phyloP scores from a whole-genome alignment of 441 rosid genomes.

The Croton setiger region DNA sequence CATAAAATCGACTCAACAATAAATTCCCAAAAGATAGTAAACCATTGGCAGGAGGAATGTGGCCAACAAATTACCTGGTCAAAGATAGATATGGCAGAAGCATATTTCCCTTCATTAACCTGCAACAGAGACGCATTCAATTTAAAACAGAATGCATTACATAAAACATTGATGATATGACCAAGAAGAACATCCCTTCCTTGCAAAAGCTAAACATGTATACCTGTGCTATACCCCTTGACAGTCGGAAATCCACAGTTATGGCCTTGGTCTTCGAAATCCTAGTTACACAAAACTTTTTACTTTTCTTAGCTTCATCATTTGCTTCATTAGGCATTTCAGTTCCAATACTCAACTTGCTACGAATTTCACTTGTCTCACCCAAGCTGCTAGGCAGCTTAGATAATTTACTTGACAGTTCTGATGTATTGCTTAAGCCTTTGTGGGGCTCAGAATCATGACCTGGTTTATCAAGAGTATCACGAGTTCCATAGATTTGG shows the following conservation, averaged over 20 bases:
- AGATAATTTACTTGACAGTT: conserved; percentile 38
- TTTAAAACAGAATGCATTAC: conserved; percentile 24
- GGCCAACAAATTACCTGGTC: conserved; percentile 71
- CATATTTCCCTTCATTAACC: conserved; percentile 98
- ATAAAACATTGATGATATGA: conserved; percentile 9
- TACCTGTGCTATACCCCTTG: conserved; percentile 99
- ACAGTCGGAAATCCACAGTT: conserved; percentile 88
- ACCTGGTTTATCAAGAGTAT: conserved; percentile 28
- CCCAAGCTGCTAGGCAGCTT: conserved; percentile 36
- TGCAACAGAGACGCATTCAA: conserved; percentile 30
- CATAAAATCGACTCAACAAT: conserved; percentile 2
- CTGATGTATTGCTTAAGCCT: conserved; percentile 33
- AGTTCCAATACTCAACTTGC: conserved; percentile 38
- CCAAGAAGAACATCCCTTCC: conserved; percentile 6
- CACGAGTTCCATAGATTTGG: conserved; percentile 39
- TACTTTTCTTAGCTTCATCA: conserved; percentile 51
- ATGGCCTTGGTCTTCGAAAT: conserved; percentile 74
- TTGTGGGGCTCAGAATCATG: conserved; percentile 37
- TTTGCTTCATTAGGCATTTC: conserved; percentile 36
- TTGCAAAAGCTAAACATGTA: conserved; percentile 6
- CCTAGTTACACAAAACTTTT: conserved; percentile 60
- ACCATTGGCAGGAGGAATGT: conserved; percentile 16
- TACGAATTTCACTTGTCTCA: conserved; percentile 40
- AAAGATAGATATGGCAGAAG: conserved; percentile 79
- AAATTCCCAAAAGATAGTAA: conserved; percentile 10